Evolutionary conservation across 2,329 filamentous ascomycete species (phyloP), one percentile per base, ranked within the genome.

Genomic region (Ophiocordyceps australis): DNA sequence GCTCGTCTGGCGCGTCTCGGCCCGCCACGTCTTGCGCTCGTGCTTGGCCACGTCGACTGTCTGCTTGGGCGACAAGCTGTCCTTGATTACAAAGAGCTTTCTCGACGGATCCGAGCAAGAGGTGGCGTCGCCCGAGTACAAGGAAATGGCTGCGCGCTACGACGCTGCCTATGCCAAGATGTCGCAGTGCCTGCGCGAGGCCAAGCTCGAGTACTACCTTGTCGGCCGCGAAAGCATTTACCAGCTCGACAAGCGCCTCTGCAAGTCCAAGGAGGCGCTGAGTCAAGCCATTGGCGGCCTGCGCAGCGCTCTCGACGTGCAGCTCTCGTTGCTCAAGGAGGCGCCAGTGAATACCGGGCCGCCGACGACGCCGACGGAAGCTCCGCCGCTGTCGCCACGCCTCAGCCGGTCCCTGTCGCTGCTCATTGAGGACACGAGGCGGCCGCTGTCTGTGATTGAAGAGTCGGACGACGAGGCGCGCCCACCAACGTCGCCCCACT

Each of bases 231-330:
- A 93, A 45, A 65, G 64, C 28, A 65, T 86, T 33, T 91, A 91
- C 45, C 62, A 65, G 20, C 62, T 91, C 4, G 80, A 94, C 40
- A 74, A 75, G 35, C 72, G 67, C 14, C 63, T 95, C 4, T 77
- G 86, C 23, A 76, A 81, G 41, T 86, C 80, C 36, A 68, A 95
- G 40, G 81, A 92, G 45, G 73, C 70, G 24, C 62, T 95, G 16
- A 74, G 81, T 5, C 85, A 94, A 45, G 83, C 82, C 35, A 75
- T 94, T 35, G 85, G 86, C 46, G 89, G 86, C 7, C 55, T 98
- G 40, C 68, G 83, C 35, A 93, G 83, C 55, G 83, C 89, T 18
- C 80, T 89, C 15, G 68, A 77, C 30, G 85, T 83, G 14, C 86
- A 98, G 41, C 92, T 95, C 42, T 68, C 76, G 11, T 62, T 95